Evolutionary conservation across 805 yeast species (phyloP).

Genomic region (Clavispora fructus): DNA sequence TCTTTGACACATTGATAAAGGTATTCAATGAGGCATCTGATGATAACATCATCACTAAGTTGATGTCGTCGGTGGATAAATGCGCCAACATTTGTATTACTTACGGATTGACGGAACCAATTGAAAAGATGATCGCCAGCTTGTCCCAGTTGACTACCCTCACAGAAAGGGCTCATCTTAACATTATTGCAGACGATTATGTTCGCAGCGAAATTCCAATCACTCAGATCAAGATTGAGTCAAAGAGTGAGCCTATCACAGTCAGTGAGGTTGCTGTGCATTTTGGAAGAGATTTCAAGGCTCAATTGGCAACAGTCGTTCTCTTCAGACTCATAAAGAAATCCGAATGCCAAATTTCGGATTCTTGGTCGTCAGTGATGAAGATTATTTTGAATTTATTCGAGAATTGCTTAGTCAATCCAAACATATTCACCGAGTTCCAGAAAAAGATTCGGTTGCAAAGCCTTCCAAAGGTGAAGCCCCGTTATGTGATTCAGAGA

Average conservation of each 20-base stretch:
- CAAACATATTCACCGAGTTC: conserved; percentile 56
- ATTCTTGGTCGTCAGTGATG: conserved; percentile 58
- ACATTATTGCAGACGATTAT: conserved; percentile 10
- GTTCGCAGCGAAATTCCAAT: conserved; percentile 31
- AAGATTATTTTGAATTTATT: conserved; percentile 59
- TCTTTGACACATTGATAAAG: conserved; percentile 67
- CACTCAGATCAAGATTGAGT: conserved; percentile 41
- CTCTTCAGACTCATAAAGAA: conserved; percentile 70
- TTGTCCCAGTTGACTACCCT: conserved; percentile 69
- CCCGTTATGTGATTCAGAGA: conserved; percentile 61
- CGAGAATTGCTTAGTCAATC: conserved; percentile 66
- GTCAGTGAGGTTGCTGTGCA: conserved; percentile 78
- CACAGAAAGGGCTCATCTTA: conserved; percentile 32
- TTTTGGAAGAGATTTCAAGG: conserved; percentile 87
- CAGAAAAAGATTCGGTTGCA: conserved; percentile 53
- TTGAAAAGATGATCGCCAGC: conserved; percentile 62
- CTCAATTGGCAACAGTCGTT: conserved; percentile 84
- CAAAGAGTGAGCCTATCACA: conserved; percentile 53
- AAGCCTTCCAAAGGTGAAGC: conserved; percentile 55
- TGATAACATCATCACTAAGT: conserved; percentile 80
- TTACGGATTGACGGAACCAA: conserved; percentile 49
- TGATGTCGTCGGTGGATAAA: conserved; percentile 84
- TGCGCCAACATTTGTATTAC: conserved; percentile 70
- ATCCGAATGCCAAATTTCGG: conserved; percentile 45
- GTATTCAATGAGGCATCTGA: conserved; percentile 87